Conservation (phyloP, 768 basidiomycete genomes). For the Lyophyllum semitale region DNA sequence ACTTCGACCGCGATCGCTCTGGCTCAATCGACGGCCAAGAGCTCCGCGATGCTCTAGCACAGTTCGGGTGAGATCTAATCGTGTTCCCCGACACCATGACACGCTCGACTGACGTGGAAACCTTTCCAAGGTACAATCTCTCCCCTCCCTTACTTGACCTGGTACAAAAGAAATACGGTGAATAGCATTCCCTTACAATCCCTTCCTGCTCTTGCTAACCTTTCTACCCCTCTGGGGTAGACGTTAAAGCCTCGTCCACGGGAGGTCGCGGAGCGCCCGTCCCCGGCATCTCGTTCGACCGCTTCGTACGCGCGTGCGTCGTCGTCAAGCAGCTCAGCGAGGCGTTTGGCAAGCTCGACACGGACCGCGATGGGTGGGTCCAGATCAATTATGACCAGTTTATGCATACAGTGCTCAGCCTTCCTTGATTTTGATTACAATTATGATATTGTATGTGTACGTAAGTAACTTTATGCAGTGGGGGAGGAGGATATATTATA, state of each 20-base stretch:
- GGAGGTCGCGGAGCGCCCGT: slow-evolving; percentile 30
- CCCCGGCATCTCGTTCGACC: slow-evolving; percentile 79
- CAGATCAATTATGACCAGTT: slow-evolving; percentile 75
- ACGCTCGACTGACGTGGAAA: not conserved
- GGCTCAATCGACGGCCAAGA: slow-evolving; percentile 77
- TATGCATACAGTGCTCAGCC: slow-evolving; percentile 64
- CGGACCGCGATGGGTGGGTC: slow-evolving; percentile 69
- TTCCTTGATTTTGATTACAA: slow-evolving; percentile 40
- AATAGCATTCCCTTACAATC: slow-evolving; percentile 15
- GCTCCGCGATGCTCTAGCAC: slow-evolving; percentile 64
- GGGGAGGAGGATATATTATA: too few species aligned
- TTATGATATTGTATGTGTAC: not conserved
- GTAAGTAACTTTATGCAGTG: not conserved
- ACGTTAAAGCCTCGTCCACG: slow-evolving; percentile 55
- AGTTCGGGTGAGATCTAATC: slow-evolving; percentile 59
- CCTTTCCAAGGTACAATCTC: slow-evolving; percentile 57
- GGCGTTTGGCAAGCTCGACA: slow-evolving; percentile 65
- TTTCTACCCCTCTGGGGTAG: slow-evolving; percentile 43
- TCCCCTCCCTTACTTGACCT: slow-evolving; percentile 65
- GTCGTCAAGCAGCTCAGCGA: slow-evolving; percentile 79
- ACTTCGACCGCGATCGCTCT: slow-evolving; percentile 83
- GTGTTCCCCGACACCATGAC: too few species aligned
- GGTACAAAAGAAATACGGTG: slow-evolving; percentile 81
- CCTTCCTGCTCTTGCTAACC: slow-evolving; percentile 20
- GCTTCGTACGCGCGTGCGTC: slow-evolving; percentile 86